Evolutionary conservation across 768 basidiomycete genomes (phyloP).

Genomic region (Leccinellum luteum): DNA sequence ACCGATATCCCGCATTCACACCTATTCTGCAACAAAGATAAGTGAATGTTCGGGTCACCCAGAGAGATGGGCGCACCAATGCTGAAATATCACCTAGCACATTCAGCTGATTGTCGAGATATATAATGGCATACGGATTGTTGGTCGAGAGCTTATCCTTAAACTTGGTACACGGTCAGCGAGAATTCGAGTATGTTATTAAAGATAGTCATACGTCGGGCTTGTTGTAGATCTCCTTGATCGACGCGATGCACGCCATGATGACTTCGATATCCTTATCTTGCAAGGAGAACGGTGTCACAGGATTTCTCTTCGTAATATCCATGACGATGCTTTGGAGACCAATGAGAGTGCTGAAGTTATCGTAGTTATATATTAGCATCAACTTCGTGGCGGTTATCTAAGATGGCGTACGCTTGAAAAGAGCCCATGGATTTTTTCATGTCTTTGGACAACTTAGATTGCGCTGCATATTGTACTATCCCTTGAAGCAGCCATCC

Average conservation of each 20-base stretch:
- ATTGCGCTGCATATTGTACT: background rate
- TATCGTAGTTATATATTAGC: background rate
- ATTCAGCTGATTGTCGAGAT: background rate
- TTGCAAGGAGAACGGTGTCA: slow-evolving; percentile 9
- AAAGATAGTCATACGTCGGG: background rate
- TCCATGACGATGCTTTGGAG: slow-evolving; percentile 8
- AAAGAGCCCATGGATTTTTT: slow-evolving; percentile 3
- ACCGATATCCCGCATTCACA: background rate
- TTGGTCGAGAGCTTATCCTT: background rate
- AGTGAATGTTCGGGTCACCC: background rate
- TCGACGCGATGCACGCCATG: slow-evolving; percentile 8
- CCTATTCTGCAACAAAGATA: background rate
- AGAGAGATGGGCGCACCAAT: background rate
- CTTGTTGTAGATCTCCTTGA: slow-evolving; percentile 1
- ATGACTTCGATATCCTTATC: slow-evolving; percentile 9
- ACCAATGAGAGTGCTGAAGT: slow-evolving; percentile 5
- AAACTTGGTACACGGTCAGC: background rate
- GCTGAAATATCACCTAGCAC: background rate
- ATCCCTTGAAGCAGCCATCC: slow-evolving; percentile 16
- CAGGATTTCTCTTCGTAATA: background rate
- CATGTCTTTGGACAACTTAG: background rate
- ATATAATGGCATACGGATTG: background rate
- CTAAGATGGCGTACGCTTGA: background rate
- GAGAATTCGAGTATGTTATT: background rate
- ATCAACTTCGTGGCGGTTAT: too few relatives aligned